Conservation (phyloP, 106 monocot genomes). For the Posidonia australis region DNA sequence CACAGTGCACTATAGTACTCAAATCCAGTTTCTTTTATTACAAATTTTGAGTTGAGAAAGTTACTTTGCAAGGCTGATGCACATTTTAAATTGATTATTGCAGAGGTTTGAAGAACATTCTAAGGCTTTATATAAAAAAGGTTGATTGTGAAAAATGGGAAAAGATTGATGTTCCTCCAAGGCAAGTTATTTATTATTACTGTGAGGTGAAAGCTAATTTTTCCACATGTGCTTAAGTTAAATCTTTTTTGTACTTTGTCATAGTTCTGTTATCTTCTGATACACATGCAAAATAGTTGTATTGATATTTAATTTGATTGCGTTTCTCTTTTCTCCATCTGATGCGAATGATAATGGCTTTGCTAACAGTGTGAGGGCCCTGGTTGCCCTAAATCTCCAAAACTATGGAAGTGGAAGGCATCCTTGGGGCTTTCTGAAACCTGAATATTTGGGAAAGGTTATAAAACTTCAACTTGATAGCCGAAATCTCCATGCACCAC, state of each 20-base stretch:
- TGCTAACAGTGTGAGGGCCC: slow-evolving; percentile 59
- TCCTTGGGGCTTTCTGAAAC: slow-evolving; percentile 85
- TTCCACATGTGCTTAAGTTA: not conserved
- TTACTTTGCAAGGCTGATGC: not conserved
- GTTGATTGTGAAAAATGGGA: slow-evolving; percentile 63
- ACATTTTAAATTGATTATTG: not conserved
- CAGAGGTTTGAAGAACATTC: slow-evolving; percentile 78
- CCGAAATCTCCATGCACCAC: no score
- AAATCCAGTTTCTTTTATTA: not conserved
- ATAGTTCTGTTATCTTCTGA: no score
- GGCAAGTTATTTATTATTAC: slow-evolving; percentile 19
- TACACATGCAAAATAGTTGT: no score
- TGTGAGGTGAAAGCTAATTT: not conserved
- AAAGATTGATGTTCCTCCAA: slow-evolving; percentile 49
- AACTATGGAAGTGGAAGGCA: slow-evolving; percentile 93
- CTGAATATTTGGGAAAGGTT: slow-evolving; percentile 95
- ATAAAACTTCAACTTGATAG: not conserved
- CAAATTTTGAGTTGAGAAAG: not conserved
- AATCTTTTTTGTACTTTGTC: no score
- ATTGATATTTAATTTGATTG: not conserved
- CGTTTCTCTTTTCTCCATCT: not conserved
- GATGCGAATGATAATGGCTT: not conserved
- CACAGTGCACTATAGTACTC: not conserved
- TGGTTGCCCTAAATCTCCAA: slow-evolving; percentile 82
- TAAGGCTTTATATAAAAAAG: slow-evolving; percentile 48